Evolutionary conservation across 495 filamentous ascomycete genomes (phyloP).

Genomic region (Hypomontagnella submonticulosa): DNA sequence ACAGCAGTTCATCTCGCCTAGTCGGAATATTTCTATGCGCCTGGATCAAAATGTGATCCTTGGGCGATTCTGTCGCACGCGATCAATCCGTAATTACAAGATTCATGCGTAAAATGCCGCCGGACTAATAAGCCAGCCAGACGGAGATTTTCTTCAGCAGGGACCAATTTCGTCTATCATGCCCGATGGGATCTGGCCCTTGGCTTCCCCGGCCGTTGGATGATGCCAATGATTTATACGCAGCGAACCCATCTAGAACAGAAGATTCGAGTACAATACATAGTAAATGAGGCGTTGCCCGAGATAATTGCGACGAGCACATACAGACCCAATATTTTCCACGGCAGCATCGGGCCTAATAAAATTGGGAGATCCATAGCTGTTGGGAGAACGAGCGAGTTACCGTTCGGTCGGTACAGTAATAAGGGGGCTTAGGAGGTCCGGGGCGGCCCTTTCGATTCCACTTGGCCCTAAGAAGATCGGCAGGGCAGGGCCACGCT

Average conservation of each 20-base stretch:
- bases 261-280: background rate
- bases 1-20: constrained; percentile 43
- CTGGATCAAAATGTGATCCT: constrained; percentile 44
- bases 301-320: constrained; percentile 11
- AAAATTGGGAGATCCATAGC: constrained; percentile 37
- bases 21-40: constrained; percentile 47
- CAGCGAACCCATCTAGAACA: background rate
- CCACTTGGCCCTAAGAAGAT: constrained; percentile 41
- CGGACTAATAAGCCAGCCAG: constrained; percentile 44
- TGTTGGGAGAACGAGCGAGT: constrained; percentile 24
- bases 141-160: constrained; percentile 47
- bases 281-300: background rate
- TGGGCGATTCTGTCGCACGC: constrained; percentile 41
- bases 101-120: constrained; percentile 49
- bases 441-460: constrained; percentile 44
- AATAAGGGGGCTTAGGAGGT: constrained; percentile 37
- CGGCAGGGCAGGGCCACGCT: constrained; percentile 40
- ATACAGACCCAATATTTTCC: background rate
- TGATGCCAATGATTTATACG: constrained; percentile 6
- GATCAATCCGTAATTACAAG: constrained; percentile 47
- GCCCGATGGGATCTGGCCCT: constrained; percentile 38
- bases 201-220: constrained; percentile 30
- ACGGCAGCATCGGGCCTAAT: constrained; percentile 17
- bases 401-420: constrained; percentile 41
- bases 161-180: constrained; percentile 42